phyloP scores from a whole-genome alignment of 129 eudicot genomes.

The Escallonia herrerae region DNA sequence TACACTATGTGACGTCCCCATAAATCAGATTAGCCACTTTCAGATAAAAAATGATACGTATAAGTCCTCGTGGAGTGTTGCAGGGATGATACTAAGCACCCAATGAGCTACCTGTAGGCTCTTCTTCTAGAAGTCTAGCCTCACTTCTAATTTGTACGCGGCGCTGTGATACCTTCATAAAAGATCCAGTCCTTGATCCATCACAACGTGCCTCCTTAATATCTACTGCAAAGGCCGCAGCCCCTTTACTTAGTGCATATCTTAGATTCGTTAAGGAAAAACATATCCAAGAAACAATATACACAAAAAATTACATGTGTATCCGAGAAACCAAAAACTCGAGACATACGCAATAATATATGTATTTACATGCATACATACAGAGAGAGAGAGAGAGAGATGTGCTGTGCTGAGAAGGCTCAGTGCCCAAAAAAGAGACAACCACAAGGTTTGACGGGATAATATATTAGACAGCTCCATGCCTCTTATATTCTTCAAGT shows the following conservation, averaged over 20 bases:
- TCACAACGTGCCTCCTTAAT: conserved; percentile 37
- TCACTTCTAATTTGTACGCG: conserved; percentile 49
- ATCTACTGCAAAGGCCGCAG: conserved; percentile 68
- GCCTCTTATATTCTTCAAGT: too few relatives aligned
- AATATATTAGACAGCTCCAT: too few relatives aligned
- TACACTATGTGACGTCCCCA: not conserved
- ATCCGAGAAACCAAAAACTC: not conserved
- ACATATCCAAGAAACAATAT: conserved; percentile 9
- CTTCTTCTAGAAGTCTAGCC: conserved; percentile 20
- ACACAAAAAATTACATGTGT: not conserved
- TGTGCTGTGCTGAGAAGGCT: too few relatives aligned
- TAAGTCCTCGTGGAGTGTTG: not conserved
- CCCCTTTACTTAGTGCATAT: conserved; percentile 76
- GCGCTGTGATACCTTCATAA: conserved; percentile 38
- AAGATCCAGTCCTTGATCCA: conserved; percentile 22
- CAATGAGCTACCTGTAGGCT: conserved; percentile 34
- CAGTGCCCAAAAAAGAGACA: too few relatives aligned
- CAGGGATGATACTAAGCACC: not conserved
- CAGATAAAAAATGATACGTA: not conserved
- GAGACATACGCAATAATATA: not conserved
- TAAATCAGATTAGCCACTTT: not conserved
- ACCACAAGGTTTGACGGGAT: too few relatives aligned
- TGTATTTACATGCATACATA: not conserved
- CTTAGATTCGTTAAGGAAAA: conserved; percentile 42
- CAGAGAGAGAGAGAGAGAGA: not conserved